A percentile compares a stretch with the other conserved stretches of the same genome.
phyloP scores from a whole-genome alignment of 345 rosid genomes.

The Camelina sativa region DNA sequence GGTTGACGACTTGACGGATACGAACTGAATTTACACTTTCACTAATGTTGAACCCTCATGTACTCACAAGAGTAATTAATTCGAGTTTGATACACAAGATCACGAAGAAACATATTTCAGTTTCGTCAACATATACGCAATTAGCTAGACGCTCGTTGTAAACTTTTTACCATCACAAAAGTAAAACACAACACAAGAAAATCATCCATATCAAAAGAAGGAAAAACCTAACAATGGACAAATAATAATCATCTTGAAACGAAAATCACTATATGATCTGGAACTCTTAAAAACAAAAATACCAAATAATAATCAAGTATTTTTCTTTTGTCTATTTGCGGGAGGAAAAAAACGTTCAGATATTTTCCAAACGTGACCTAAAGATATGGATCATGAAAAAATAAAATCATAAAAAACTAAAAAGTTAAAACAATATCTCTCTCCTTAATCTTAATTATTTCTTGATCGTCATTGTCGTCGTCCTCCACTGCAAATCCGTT shows the following conservation, averaged over 20 bases:
- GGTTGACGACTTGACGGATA: constrained; percentile 28
- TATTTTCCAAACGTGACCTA: constrained; percentile 44
- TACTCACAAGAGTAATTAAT: background rate
- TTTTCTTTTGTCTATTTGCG: background rate
- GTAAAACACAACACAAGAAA: background rate
- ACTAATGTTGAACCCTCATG: background rate
- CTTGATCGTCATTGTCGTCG: constrained; percentile 38
- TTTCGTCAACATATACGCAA: background rate
- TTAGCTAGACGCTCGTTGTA: background rate
- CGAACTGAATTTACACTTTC: constrained; percentile 9
- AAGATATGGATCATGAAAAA: background rate
- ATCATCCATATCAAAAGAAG: background rate
- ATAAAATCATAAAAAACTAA: constrained; percentile 13
- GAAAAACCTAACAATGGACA: constrained; percentile 17
- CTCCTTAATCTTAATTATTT: constrained; percentile 6
- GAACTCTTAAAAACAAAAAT: constrained; percentile 28
- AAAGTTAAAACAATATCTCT: too few species aligned
- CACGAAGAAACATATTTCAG: background rate
- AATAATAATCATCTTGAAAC: constrained; percentile 23
- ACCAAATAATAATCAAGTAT: constrained; percentile 22
- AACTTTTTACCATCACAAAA: too few species aligned
- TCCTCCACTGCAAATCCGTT: constrained; percentile 39
- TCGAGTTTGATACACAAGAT: background rate
- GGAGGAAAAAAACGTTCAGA: constrained; percentile 29
- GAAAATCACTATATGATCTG: constrained; percentile 12